phyloP scores from a whole-genome alignment of 2,329 filamentous ascomycete genomes.

The Colletotrichum salicis region DNA sequence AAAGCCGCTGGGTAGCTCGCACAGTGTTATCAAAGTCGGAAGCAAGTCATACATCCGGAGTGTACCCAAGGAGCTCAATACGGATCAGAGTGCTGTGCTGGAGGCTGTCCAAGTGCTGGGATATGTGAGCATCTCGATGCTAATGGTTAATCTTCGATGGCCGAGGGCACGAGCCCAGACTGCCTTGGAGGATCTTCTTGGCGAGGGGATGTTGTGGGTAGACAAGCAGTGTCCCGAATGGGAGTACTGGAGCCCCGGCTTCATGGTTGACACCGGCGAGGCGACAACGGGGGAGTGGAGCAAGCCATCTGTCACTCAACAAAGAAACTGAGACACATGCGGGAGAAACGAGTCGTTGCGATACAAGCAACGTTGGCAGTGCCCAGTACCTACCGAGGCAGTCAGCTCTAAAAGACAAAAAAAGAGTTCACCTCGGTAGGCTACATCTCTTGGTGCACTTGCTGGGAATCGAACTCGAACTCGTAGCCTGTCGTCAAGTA shows the following conservation, averaged over 20 bases:
- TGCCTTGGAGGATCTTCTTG: conserved; percentile 88
- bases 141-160: conserved; percentile 89
- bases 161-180: conserved; percentile 85
- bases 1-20: conserved; percentile 87
- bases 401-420: neutral
- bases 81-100: conserved; percentile 90
- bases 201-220: conserved; percentile 92
- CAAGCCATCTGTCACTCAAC: conserved; percentile 30
- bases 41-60: conserved; percentile 89
- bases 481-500: too few relatives aligned
- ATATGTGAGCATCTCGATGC: conserved; percentile 89
- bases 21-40: conserved; percentile 85
- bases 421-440: neutral
- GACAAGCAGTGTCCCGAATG: conserved; percentile 86
- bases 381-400: neutral
- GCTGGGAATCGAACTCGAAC: too few relatives aligned
- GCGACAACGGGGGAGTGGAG: conserved; percentile 35
- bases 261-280: conserved; percentile 64
- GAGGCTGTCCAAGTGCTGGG: conserved; percentile 92
- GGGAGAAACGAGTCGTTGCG: conserved; percentile 10
- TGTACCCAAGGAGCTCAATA: conserved; percentile 94
- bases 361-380: neutral
- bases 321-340: conserved; percentile 38
- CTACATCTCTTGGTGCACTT: too few relatives aligned
- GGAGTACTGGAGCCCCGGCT: conserved; percentile 92